Conservation (phyloP, 169 alveolate genomes). For the Theileria annulata region DNA sequence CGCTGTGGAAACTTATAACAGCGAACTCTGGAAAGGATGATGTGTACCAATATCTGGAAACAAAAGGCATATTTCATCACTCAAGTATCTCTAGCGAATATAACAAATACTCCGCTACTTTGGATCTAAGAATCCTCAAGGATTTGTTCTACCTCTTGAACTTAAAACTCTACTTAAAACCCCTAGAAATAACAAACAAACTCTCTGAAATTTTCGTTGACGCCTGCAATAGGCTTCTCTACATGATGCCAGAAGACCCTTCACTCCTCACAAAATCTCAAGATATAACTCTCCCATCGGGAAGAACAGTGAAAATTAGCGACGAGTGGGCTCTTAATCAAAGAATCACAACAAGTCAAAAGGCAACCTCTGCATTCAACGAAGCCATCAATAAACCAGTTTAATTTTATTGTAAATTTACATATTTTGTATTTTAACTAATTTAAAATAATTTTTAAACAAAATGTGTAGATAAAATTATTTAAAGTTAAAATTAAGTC, state of each 20-base stretch:
- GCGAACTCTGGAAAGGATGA: not conserved
- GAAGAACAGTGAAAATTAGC: slow-evolving; percentile 7
- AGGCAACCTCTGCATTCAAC: slow-evolving; percentile 33
- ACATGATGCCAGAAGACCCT: slow-evolving; percentile 18
- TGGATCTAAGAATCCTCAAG: slow-evolving; percentile 19
- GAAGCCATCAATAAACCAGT: slow-evolving; percentile 25
- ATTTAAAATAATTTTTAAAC: no score
- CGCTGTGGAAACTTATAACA: slow-evolving; percentile 6
- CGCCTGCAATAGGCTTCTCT: slow-evolving; percentile 38
- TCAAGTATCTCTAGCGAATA: slow-evolving; percentile 14
- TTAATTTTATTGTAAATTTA: not conserved
- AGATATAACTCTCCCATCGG: slow-evolving; percentile 1
- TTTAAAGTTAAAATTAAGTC: not conserved
- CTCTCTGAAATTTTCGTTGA: slow-evolving; percentile 15
- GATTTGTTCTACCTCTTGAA: slow-evolving; percentile 25
- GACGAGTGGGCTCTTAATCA: slow-evolving; percentile 31
- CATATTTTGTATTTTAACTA: not conserved
- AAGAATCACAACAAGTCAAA: slow-evolving; percentile 19
- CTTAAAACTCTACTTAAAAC: slow-evolving; percentile 19
- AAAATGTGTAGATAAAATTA: not conserved
- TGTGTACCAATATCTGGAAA: slow-evolving; percentile 11
- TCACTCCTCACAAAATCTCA: slow-evolving; percentile 1
- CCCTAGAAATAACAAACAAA: slow-evolving; percentile 7
- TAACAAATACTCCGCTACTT: not conserved
- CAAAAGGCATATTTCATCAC: slow-evolving; percentile 12